Base-by-base conservation (phyloP, 163 green algal genomes). In the Chlorella variabilis region DNA sequence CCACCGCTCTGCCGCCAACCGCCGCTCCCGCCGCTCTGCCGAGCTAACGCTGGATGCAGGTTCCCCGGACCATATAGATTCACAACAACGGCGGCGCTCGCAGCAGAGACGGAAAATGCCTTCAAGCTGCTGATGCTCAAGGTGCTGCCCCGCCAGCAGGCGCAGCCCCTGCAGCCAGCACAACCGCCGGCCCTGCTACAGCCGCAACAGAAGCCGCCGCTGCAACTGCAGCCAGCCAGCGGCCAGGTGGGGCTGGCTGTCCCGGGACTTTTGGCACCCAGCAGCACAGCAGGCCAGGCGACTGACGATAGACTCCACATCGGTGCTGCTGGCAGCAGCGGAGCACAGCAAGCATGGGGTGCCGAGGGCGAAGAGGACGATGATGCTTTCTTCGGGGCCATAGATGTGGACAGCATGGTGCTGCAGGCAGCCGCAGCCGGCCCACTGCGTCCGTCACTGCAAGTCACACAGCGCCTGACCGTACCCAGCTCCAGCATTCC, bases 331-430 rank as follows among this genome's bases (percentile, higher is more conserved):
- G n/a, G n/a, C n/a, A n/a, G n/a, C n/a, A n/a, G n/a, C n/a, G n/a
- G n/a, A n/a, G n/a, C n/a, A n/a, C n/a, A n/a, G n/a, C n/a, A n/a
- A n/a, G n/a, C n/a, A n/a, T n/a, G n/a, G n/a, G n/a, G n/a, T n/a
- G n/a, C n/a, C n/a, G n/a, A n/a, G n/a, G n/a, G n/a, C n/a, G n/a
- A n/a, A n/a, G n/a, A n/a, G n/a, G 80, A 89, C 4, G 77, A 84
- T 23, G 76, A 83, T 48, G 75, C 63, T 25, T 81, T 76, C 48
- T 78, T 77, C 13, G 71, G 82, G 0, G 63, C 77, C 8, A 5
- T 85, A 0, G 77, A 85, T 33, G 42, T 85, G 45, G 82, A 86
- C 68, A 33, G 49, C 34, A 45, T 87, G 27, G 74, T 89, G 29
- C 45, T 34, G 34, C 45, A 83, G 42, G 42, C 68, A 71, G 68